Evolutionary conservation across 2,329 filamentous ascomycete species (phyloP).

Genomic region (Fusarium zealandicum): DNA sequence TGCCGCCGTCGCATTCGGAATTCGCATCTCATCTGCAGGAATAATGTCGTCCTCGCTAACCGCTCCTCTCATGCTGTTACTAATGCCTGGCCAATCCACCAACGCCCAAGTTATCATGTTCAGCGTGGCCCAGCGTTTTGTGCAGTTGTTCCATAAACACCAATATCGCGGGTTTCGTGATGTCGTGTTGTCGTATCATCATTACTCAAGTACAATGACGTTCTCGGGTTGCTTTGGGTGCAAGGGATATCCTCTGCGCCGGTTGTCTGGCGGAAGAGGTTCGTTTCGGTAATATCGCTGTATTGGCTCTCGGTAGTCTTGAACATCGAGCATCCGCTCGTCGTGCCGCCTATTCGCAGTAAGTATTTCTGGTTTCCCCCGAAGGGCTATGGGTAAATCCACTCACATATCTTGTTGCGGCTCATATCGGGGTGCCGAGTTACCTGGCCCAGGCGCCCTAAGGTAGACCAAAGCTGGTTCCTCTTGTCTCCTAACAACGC

Average conservation of each 20-base stretch:
- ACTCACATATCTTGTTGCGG: constrained; percentile 40
- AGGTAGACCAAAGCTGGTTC: constrained; percentile 16
- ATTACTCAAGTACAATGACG: constrained; percentile 45
- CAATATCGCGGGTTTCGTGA: neutral
- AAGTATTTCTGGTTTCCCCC: constrained; percentile 11
- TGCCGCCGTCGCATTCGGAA: constrained; percentile 16
- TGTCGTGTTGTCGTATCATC: neutral
- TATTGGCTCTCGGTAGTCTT: constrained; percentile 20
- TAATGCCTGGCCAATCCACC: constrained; percentile 17
- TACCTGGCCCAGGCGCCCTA: constrained; percentile 8
- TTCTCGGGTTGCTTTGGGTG: constrained; percentile 38
- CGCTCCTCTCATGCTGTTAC: constrained; percentile 9
- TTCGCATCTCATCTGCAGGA: constrained; percentile 4
- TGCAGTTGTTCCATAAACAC: constrained; percentile 2
- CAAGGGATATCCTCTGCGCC: constrained; percentile 26
- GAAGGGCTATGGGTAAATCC: neutral
- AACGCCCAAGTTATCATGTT: constrained; percentile 21
- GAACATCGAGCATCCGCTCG: constrained; percentile 9
- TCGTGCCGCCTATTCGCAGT: constrained; percentile 27
- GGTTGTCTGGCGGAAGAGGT: constrained; percentile 15
- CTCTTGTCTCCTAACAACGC: neutral
- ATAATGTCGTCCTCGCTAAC: constrained; percentile 7
- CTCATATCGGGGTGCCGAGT: constrained; percentile 20
- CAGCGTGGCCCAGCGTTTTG: neutral
- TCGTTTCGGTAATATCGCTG: constrained; percentile 29